Evolutionary conservation across 2,329 filamentous ascomycete genomes (phyloP).

Genomic region (Fusarium tupiense): DNA sequence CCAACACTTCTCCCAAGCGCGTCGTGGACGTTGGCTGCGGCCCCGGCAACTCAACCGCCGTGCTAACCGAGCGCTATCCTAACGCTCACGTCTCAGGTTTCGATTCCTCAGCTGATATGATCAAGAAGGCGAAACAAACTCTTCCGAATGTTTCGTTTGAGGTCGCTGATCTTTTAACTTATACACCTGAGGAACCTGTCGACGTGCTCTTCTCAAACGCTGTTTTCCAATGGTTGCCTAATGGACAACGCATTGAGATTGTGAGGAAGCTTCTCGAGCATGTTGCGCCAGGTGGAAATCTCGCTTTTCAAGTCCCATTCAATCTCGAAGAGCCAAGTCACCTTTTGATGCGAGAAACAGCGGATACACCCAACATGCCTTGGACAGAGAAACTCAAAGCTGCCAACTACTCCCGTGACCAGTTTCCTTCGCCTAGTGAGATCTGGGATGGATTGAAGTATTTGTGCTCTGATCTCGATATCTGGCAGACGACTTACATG

Average conservation of each 20-base stretch:
- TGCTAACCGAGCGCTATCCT: constrained; percentile 59
- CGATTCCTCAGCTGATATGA: constrained; percentile 66
- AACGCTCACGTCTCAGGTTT: constrained; percentile 59
- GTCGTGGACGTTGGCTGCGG: constrained; percentile 70
- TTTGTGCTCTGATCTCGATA: constrained; percentile 54
- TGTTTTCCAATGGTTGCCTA: constrained; percentile 66
- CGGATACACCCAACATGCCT: constrained; percentile 49
- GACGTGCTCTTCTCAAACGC: constrained; percentile 67
- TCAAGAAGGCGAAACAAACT: constrained; percentile 55
- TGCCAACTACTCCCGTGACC: constrained; percentile 54
- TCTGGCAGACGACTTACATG: constrained; percentile 65
- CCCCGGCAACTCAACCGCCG: constrained; percentile 66
- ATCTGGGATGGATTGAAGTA: constrained; percentile 61
- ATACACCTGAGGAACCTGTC: constrained; percentile 42
- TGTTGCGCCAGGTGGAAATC: constrained; percentile 55
- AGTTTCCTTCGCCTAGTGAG: constrained; percentile 57
- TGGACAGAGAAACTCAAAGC: constrained; percentile 48
- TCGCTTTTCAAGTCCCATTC: constrained; percentile 63
- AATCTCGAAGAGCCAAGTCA: constrained; percentile 62
- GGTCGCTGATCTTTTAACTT: constrained; percentile 57
- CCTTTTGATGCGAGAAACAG: constrained; percentile 54
- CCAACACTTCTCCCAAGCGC: constrained; percentile 50
- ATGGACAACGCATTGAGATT: constrained; percentile 53
- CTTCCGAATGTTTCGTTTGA: constrained; percentile 56
- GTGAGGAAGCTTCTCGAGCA: constrained; percentile 55